phyloP scores from a whole-genome alignment of 176 grass and related monocot genomes.

The Avena sativa region DNA sequence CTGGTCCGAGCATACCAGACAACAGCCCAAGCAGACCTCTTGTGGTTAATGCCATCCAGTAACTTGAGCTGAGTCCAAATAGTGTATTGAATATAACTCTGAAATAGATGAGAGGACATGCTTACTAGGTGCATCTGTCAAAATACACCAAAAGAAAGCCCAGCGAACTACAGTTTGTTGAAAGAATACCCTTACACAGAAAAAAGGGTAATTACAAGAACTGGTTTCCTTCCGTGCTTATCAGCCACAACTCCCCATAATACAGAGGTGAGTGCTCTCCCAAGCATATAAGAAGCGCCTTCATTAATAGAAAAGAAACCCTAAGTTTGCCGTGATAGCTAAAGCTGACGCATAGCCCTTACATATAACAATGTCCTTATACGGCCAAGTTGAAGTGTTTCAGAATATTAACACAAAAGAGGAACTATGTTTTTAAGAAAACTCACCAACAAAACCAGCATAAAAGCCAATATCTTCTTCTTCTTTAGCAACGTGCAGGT shows the following conservation, averaged over 20 bases:
- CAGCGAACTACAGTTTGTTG: background rate
- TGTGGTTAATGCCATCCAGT: slow-evolving; percentile 74
- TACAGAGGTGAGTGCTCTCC: slow-evolving; percentile 65
- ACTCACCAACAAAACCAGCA: slow-evolving; percentile 78
- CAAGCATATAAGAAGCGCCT: slow-evolving; percentile 77
- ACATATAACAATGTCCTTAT: background rate
- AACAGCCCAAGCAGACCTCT: slow-evolving; percentile 58
- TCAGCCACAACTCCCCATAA: slow-evolving; percentile 80
- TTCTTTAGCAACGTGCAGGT: slow-evolving; percentile 64
- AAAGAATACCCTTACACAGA: slow-evolving; percentile 57
- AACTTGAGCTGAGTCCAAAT: slow-evolving; percentile 71
- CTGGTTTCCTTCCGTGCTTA: slow-evolving; percentile 69
- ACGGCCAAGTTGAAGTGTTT: slow-evolving; percentile 7
- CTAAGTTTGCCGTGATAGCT: slow-evolving; percentile 13
- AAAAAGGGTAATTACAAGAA: slow-evolving; percentile 59
- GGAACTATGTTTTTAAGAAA: slow-evolving; percentile 22
- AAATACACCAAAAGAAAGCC: slow-evolving; percentile 24
- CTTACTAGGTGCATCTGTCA: slow-evolving; percentile 5
- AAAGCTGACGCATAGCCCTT: background rate
- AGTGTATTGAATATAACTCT: slow-evolving; percentile 69
- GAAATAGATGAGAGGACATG: slow-evolving; percentile 31
- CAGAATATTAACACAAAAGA: background rate
- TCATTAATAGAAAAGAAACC: slow-evolving; percentile 37
- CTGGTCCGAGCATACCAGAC: slow-evolving; percentile 59
- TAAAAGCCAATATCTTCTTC: slow-evolving; percentile 84